phyloP scores from a whole-genome alignment of 352 stramenopile species.

The Phytopythium litorale region DNA sequence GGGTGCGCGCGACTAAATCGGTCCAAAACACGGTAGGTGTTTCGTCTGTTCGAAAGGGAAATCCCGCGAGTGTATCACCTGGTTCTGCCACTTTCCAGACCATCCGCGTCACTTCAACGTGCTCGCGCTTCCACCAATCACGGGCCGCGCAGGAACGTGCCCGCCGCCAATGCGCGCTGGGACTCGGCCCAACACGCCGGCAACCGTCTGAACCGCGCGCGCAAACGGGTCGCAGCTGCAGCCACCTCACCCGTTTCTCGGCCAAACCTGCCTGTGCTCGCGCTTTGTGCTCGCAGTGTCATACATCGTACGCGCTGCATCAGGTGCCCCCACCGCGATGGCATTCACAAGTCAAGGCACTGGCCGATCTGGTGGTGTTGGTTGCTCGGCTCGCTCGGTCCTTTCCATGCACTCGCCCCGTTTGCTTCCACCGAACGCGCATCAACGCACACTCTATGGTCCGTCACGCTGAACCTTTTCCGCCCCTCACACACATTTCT shows the following conservation, averaged over 20 bases:
- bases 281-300: too few species aligned
- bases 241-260: not conserved
- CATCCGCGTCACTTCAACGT: conserved; percentile 2
- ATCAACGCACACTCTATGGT: not conserved
- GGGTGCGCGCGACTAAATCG: not conserved
- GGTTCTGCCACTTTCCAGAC: not conserved
- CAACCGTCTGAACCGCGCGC: conserved; percentile 2
- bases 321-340: too few species aligned
- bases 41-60: not conserved
- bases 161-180: not conserved
- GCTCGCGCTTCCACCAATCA: conserved; percentile 2
- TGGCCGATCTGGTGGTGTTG: not conserved
- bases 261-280: too few species aligned
- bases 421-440: not conserved
- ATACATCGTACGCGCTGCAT: too few species aligned
- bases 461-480: not conserved
- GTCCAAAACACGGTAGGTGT: not conserved
- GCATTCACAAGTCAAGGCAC: too few species aligned
- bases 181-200: not conserved
- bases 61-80: not conserved
- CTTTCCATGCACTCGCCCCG: not conserved
- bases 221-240: not conserved
- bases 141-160: not conserved
- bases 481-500: not conserved
- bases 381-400: not conserved